Base-by-base conservation (phyloP, 257 asterid genomes). In the Fraxinus americana region DNA sequence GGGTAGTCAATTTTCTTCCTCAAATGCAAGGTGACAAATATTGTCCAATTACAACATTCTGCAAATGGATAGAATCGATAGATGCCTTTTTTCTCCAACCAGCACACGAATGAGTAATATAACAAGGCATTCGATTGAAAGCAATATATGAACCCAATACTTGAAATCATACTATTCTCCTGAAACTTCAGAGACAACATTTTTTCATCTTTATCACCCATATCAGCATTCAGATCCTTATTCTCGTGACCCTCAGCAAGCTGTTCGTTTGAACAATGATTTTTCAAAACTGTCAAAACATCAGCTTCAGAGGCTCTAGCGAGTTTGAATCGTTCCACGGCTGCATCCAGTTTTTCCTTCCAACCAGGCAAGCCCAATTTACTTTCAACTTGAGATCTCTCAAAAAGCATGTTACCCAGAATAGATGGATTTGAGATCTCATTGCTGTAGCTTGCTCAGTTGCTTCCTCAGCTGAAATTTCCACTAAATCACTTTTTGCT, bases 221-320 rank as follows among this genome's bases (percentile, higher is more conserved):
- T 82, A 23, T 66, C 74, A 67, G 82, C 21, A 35, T 29, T 74
- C 39, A 7, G 34, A 63, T 78, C 84, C 82, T 80, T 78, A 71
- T 84, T 81, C 85, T 79, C 85, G 2, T 70, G 76, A 65, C 79
- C 92, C 57, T 72, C 83, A 0, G 79, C 77, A 59, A 81, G 87
- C 63, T 78, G 90, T 83, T 90, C 95, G 65, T 91, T 93, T 67
- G 97, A 96, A 76, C 89, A 86, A 80, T 92, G 99, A 80, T 92
- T 95, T 70, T 90, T 95, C 57, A 90, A 77, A 74, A 92, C 97
- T 0, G 97, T 87, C 3, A 89, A 86, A 54, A 96, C 93, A 72
- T 96, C 97, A 3, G 93, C 79, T 75, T 96, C 99, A 45, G 98
- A 96, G 80, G 98, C 97, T 63, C 99, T 97, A 17, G 99, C 97